Percentiles rank a stretch among this genome's conserved stretches.
Conservation (phyloP, 176 grass and related monocot genomes). For the maize (Zea mays) region DNA sequence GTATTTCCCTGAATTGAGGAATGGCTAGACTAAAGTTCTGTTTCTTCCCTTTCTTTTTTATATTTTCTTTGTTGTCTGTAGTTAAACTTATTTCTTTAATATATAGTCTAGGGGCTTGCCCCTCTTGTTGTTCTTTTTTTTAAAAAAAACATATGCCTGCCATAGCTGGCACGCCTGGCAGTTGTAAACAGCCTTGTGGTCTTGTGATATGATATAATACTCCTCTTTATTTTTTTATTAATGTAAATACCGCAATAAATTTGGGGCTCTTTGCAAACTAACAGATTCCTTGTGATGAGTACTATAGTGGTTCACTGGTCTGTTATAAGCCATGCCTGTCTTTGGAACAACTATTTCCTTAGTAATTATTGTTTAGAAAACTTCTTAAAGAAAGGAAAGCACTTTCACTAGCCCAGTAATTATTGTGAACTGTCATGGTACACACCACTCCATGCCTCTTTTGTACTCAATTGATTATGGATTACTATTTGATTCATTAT, state of each 20-base stretch:
- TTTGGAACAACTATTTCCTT: conserved; percentile 22
- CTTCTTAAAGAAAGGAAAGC: not conserved
- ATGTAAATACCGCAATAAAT: not conserved
- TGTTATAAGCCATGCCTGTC: not conserved
- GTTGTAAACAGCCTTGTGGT: not conserved
- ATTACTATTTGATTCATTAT: not conserved
- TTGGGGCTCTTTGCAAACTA: not conserved
- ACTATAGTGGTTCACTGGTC: not conserved
- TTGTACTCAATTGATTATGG: not conserved
- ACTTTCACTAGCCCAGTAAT: not conserved
- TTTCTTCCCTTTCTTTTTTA: not conserved
- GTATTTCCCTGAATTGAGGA: not conserved
- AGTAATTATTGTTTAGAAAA: not conserved
- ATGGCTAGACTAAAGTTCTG: not conserved
- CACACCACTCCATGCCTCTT: not conserved
- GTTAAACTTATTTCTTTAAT: not conserved
- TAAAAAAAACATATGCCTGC: not conserved
- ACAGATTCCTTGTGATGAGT: not conserved
- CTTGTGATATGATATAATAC: not conserved
- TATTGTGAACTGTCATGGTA: not conserved
- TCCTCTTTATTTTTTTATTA: not conserved
- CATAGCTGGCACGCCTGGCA: not conserved
- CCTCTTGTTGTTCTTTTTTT: not conserved
- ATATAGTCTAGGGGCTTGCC: not conserved
- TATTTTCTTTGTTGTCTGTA: not conserved